Evolutionary conservation across 768 basidiomycete species (phyloP), one percentile per base, ranked within the genome.

Genomic region (Lactarius sanguifluus): DNA sequence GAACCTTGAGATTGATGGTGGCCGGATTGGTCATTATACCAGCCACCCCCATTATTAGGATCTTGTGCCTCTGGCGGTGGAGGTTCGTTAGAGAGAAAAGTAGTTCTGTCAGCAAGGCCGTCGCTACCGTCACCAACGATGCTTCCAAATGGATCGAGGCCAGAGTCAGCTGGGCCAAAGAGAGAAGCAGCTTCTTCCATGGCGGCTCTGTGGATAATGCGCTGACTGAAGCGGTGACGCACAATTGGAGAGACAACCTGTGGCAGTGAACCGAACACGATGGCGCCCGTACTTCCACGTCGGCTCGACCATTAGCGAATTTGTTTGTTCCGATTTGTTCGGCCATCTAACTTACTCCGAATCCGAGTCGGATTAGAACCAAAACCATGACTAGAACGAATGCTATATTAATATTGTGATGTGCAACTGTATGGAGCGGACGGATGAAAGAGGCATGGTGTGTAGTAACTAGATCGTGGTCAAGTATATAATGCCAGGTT

Each of bases 171-270:
- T 61, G 83, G 77, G 68, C 86, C 89, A 80, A 94, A 94, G 56
- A 94, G 87, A 64, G 89, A 87, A 60, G 91, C 88, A 41, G 92
- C 92, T 70, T 89, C 86, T 80, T 91, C 90, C 64, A 88, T 85
- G 70, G 81, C 80, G 75, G 79, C 83, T 88, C 89, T 56, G 30
- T 25, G 50, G 15, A 36, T 61, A 6, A 15, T 52, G 50, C 23
- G 41, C 25, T 47, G 59, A 38, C 54, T 89, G 72, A 28, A 52
- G 38, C 32, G 34, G n/a, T n/a, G 54, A 55, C 28, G 16, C 30
- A 16, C n/a, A 52, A 4, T 18, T 56, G 28, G 20, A 30, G 55
- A 38, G 41, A 12, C 40, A 38, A 66, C 13, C 13, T 50, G 47
- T n/a, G 34, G 34, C 34, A 9, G 34, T 9, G 23, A 45, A 45